Conservation (phyloP, 2,329 filamentous ascomycete genomes). For the Didymella pinodella region DNA sequence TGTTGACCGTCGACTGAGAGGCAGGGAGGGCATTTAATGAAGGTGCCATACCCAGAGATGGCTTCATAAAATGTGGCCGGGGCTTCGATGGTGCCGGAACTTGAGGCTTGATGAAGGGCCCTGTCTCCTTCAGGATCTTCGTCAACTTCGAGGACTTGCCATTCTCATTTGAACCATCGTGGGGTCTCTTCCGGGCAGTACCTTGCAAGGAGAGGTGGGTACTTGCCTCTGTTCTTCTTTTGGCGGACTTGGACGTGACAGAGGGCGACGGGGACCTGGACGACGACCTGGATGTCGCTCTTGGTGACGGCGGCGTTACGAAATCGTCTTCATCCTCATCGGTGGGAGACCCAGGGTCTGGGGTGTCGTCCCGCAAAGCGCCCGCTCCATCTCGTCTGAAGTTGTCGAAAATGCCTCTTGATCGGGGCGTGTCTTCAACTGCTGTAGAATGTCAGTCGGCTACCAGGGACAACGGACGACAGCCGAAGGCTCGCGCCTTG, state of each 20-base stretch:
- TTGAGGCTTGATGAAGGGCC: constrained; percentile 23
- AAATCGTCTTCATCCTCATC: constrained; percentile 42
- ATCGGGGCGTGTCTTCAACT: constrained; percentile 1
- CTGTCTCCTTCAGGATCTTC: constrained; percentile 36
- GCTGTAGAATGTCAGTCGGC: not conserved
- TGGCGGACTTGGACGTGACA: constrained; percentile 29
- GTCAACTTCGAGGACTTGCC: constrained; percentile 40
- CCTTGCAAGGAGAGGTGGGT: constrained; percentile 26
- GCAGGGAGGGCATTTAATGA: constrained; percentile 27
- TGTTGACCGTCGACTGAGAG: constrained; percentile 30
- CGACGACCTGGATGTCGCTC: constrained; percentile 10
- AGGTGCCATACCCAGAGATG: constrained; percentile 30
- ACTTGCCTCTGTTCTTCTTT: constrained; percentile 39
- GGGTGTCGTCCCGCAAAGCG: not conserved
- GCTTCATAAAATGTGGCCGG: constrained; percentile 32
- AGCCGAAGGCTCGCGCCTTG: no score
- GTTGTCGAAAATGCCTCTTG: constrained; percentile 3
- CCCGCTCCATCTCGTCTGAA: not conserved
- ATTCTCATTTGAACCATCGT: constrained; percentile 27
- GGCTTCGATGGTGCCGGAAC: not conserved
- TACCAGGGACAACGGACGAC: not conserved
- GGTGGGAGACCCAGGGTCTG: constrained; percentile 40
- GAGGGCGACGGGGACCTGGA: constrained; percentile 20
- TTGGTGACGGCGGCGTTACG: constrained; percentile 35
- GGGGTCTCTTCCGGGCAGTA: constrained; percentile 34